Evolutionary conservation across 2,329 filamentous ascomycete genomes (phyloP).

Genomic region (Xenosphaeropsis pyriputrescens): DNA sequence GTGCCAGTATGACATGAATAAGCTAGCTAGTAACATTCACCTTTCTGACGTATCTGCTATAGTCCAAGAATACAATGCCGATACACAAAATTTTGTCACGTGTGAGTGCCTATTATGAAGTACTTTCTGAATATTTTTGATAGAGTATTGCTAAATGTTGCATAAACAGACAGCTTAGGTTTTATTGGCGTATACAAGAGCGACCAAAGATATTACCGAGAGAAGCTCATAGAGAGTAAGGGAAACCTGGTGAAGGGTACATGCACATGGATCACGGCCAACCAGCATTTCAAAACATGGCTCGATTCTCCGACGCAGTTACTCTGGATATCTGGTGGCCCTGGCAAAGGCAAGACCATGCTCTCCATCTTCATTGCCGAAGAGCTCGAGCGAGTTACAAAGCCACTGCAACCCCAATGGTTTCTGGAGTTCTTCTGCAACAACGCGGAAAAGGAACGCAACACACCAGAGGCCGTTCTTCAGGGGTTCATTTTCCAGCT

Average conservation of each 20-base stretch:
- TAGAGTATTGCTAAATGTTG: not conserved
- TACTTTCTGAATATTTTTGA: not conserved
- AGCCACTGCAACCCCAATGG: slow-evolving; percentile 5
- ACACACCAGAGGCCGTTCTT: slow-evolving; percentile 24
- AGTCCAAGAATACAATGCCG: no score
- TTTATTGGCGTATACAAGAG: slow-evolving; percentile 4
- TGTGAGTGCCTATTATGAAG: no score
- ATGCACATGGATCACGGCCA: slow-evolving; percentile 12
- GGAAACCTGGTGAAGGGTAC: slow-evolving; percentile 7
- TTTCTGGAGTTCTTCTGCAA: slow-evolving; percentile 26
- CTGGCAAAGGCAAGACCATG: slow-evolving; percentile 24
- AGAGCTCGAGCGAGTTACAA: slow-evolving; percentile 3
- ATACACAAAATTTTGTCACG: no score
- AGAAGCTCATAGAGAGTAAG: slow-evolving; percentile 6
- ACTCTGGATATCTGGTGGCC: slow-evolving; percentile 21
- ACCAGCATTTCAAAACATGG: slow-evolving; percentile 9
- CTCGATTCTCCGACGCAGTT: slow-evolving; percentile 10
- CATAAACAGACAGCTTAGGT: slow-evolving; percentile 1
- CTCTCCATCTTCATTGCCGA: slow-evolving; percentile 11
- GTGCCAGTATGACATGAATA: no score
- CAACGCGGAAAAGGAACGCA: slow-evolving; percentile 20
- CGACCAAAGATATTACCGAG: slow-evolving; percentile 8
- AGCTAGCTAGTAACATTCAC: no score
- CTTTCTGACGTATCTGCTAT: no score
- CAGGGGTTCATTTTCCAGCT: slow-evolving; percentile 27